phyloP scores from a whole-genome alignment of 352 stramenopile species.

The Pythium myriotylum region DNA sequence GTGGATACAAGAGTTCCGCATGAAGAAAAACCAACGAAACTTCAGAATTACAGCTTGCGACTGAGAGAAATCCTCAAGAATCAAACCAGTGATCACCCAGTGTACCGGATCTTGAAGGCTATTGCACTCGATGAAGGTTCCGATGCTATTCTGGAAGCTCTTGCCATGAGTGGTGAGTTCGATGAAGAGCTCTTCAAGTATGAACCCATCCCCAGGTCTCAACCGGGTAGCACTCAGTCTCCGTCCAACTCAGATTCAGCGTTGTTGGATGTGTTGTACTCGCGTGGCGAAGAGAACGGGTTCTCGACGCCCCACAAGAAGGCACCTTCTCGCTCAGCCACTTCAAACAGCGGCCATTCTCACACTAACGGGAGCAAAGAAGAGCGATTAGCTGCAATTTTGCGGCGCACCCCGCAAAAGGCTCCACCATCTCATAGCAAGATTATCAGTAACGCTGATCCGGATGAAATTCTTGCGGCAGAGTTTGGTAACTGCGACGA shows the following conservation, averaged over 20 bases:
- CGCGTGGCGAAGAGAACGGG: slow-evolving; percentile 8
- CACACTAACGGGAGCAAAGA: slow-evolving; percentile 2
- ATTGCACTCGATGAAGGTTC: slow-evolving; percentile 19
- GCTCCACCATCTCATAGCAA: slow-evolving; percentile 22
- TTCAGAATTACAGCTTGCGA: slow-evolving; percentile 2
- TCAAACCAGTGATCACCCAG: neutral
- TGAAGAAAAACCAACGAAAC: neutral
- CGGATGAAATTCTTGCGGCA: slow-evolving; percentile 33
- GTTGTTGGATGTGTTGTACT: slow-evolving; percentile 26
- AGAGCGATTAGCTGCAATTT: slow-evolving; percentile 5
- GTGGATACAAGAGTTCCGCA: neutral
- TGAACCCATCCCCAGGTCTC: neutral
- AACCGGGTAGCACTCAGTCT: neutral
- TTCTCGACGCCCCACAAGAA: slow-evolving; percentile 22
- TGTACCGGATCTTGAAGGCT: slow-evolving; percentile 13
- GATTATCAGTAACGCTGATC: slow-evolving; percentile 35
- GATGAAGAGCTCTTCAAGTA: slow-evolving; percentile 14
- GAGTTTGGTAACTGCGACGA: slow-evolving; percentile 30
- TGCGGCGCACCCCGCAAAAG: slow-evolving; percentile 17
- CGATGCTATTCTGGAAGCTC: slow-evolving; percentile 23
- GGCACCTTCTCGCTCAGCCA: neutral
- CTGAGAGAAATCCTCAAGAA: neutral
- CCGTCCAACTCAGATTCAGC: slow-evolving; percentile 6
- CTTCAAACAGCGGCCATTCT: neutral
- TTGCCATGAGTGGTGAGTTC: slow-evolving; percentile 13